Evolutionary conservation across 805 yeast species (phyloP).

Genomic region (Sugiyamaella qingdaonensis): DNA sequence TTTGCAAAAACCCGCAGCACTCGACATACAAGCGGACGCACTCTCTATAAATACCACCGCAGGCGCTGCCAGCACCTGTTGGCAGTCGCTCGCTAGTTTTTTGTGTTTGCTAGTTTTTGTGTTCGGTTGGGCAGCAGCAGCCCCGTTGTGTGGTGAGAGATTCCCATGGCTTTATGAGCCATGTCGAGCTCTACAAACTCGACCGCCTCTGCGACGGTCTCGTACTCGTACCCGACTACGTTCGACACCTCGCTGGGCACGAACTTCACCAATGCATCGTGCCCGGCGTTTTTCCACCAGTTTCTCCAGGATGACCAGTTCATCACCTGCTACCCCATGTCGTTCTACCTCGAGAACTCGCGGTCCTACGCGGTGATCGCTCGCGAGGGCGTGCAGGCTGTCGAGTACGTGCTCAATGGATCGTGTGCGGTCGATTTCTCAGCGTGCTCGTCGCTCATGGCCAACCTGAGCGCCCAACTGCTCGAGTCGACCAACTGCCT

Average conservation of each 20-base stretch:
- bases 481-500: slow-evolving; percentile 18
- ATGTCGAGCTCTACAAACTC: not conserved
- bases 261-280: slow-evolving; percentile 25
- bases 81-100: too few relatives aligned
- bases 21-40: too few relatives aligned
- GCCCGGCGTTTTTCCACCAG: slow-evolving; percentile 25
- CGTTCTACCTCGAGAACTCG: slow-evolving; percentile 29
- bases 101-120: too few relatives aligned
- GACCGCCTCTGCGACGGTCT: not conserved
- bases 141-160: too few relatives aligned
- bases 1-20: too few relatives aligned
- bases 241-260: slow-evolving; percentile 31
- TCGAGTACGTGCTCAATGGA: slow-evolving; percentile 25
- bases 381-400: slow-evolving; percentile 23
- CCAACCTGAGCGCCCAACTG: slow-evolving; percentile 17
- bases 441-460: slow-evolving; percentile 24
- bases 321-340: slow-evolving; percentile 29
- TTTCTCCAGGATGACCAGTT: slow-evolving; percentile 25
- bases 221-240: slow-evolving; percentile 21
- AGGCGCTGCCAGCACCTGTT: too few relatives aligned
- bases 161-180: not conserved
- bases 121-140: too few relatives aligned
- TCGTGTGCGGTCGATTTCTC: slow-evolving; percentile 26
- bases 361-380: slow-evolving; percentile 27
- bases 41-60: too few relatives aligned